Base-by-base conservation (phyloP, 2,329 filamentous ascomycete species). In the Xenoacremonium recifei region DNA sequence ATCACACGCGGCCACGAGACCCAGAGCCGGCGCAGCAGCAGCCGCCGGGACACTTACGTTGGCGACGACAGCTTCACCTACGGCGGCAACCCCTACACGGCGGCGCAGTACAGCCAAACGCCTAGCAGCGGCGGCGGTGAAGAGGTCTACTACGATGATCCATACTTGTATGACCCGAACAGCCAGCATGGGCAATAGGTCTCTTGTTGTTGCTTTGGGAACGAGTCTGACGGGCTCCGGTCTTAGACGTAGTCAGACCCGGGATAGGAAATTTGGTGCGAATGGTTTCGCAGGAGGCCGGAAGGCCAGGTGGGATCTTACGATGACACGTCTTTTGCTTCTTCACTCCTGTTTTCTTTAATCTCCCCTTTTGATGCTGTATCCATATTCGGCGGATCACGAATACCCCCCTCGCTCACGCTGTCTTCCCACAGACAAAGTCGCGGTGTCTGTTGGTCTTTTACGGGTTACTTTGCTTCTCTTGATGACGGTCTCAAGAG, bases 1-100 rank as follows among this genome's bases (percentile, higher is more conserved):
- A 63, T 80, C 0, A 62, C 71, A 6, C 66, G 70, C 37, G 77
- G 77, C 34, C 73, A 77, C 54, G 75, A 77, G 51, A 64, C 64
- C 6, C 66, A 71, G 44, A 72, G 70, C 51, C 64, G 66, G 21
- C 67, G 67, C 7, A 69, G 68, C 44, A 71, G 69, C 51, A 62
- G 65, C 7, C 60, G 60, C 13, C n/a, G n/a, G n/a, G 65, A 57
- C 39, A 70, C 63, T 37, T 63, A 63, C 39, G 45, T 55, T 21
- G 61, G 55, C 33, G 68, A 67, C 34, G 68, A 70, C 35, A 45
- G 49, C 19, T 61, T 62, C 39, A 44, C 54, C 13, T 49, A 60
- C 4, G 67, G 64, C 44, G 44, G 49, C 13, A 44, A 49, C 16
- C 48, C 59, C 4, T 59, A 59, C 35, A n/a, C n/a, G n/a, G 48